Evolutionary conservation across 2,329 filamentous ascomycete genomes (phyloP).

Genomic region (Neopestalotiopsis clavispora): DNA sequence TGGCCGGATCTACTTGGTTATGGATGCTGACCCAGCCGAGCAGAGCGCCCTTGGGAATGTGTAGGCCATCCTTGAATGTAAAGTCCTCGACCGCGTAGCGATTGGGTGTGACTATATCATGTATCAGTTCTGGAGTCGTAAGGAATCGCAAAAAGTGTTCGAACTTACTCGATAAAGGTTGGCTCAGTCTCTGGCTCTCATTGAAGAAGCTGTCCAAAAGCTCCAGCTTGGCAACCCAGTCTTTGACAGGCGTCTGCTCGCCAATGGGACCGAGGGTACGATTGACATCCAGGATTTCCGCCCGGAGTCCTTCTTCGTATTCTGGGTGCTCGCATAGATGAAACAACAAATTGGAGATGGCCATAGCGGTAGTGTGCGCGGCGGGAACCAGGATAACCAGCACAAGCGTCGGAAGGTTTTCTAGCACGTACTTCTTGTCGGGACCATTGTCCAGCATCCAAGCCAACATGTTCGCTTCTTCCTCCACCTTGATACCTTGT

Average conservation of each 20-base stretch:
- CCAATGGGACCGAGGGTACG: conserved; percentile 1
- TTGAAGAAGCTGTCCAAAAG: conserved; percentile 18
- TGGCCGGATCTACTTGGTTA: conserved; percentile 12
- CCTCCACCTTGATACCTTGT: neutral
- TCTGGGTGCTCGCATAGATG: conserved; percentile 12
- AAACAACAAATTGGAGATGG: conserved; percentile 14
- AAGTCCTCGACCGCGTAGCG: conserved; percentile 10
- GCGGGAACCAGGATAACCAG: conserved; percentile 15
- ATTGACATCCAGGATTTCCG: neutral
- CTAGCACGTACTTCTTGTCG: conserved; percentile 10
- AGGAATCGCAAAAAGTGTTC: neutral
- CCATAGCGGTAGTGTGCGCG: conserved; percentile 16
- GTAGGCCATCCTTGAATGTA: conserved; percentile 14
- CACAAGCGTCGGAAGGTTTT: neutral
- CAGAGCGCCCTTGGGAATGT: conserved; percentile 16
- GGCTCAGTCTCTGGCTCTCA: conserved; percentile 17
- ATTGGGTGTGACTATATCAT: conserved; percentile 14
- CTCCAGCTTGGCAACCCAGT: conserved; percentile 11
- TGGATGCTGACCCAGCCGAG: conserved; percentile 12
- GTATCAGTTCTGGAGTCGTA: neutral
- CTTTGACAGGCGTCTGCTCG: neutral
- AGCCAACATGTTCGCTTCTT: conserved; percentile 10
- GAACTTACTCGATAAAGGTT: conserved; percentile 13
- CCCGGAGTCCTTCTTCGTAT: conserved; percentile 2
- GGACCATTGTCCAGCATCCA: conserved; percentile 14